phyloP scores from a whole-genome alignment of 1,284 basidiomycete species.

The Ustilago trichophora region DNA sequence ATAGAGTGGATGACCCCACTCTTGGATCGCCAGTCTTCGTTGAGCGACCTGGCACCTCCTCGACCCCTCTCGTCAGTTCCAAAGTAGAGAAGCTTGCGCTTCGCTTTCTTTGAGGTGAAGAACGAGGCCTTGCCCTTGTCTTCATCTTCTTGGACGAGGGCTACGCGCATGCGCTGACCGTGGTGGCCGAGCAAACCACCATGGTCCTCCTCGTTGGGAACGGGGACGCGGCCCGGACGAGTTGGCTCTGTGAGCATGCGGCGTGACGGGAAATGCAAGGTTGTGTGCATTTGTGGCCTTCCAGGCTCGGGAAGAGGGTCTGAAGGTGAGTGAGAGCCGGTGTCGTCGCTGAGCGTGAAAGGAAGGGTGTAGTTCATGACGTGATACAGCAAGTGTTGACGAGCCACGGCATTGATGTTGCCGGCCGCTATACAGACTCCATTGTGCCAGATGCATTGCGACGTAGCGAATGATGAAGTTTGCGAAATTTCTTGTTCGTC shows the following conservation, averaged over 20 bases:
- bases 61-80: constrained; percentile 79
- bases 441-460: constrained; percentile 26
- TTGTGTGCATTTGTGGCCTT: constrained; percentile 48
- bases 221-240: constrained; percentile 61
- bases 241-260: constrained; percentile 76
- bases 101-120: neutral
- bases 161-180: constrained; percentile 79
- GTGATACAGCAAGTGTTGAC: constrained; percentile 94
- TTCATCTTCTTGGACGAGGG: constrained; percentile 59
- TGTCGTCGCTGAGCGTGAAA: constrained; percentile 61
- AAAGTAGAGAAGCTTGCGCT: constrained; percentile 61
- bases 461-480: neutral
- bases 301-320: constrained; percentile 72
- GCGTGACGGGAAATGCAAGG: constrained; percentile 76
- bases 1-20: constrained; percentile 82
- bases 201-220: constrained; percentile 61
- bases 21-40: constrained; percentile 69
- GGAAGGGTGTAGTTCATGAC: constrained; percentile 83
- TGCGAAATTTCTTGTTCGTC: neutral
- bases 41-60: constrained; percentile 70
- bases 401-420: constrained; percentile 83
- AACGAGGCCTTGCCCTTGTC: neutral
- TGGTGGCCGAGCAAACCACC: constrained; percentile 80
- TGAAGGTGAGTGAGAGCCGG: constrained; percentile 72
- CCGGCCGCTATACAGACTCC: constrained; percentile 19